A percentile compares a stretch with the other conserved stretches of the same genome.
These are phyloP conservation scores for Entophlyctis luteolus DNA, from an alignment of 192 early-diverging fungal species.

Conservation along the genomic window DNA sequence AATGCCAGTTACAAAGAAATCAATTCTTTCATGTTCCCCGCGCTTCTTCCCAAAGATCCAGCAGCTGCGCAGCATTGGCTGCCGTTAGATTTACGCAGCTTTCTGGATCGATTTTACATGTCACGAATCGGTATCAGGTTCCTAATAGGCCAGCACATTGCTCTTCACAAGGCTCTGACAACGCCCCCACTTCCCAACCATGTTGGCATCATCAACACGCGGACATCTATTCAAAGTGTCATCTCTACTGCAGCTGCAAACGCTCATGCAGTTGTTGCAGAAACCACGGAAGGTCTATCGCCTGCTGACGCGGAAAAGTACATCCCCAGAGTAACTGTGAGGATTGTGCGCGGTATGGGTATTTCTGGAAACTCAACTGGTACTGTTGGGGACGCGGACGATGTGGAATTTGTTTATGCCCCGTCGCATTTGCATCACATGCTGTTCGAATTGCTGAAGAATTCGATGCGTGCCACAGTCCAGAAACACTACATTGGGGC, in stretches of 20 bases:
- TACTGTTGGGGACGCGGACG: constrained; percentile 24
- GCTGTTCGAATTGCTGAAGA: constrained; percentile 97
- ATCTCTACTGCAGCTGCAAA: constrained; percentile 84
- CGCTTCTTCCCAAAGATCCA: background rate
- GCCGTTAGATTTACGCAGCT: constrained; percentile 73
- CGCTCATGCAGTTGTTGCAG: constrained; percentile 70
- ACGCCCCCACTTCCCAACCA: constrained; percentile 66
- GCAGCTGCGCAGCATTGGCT: constrained; percentile 17
- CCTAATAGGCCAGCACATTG: constrained; percentile 75
- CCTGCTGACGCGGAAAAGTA: too few species aligned
- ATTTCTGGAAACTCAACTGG: constrained; percentile 23
- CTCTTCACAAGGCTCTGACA: constrained; percentile 17
- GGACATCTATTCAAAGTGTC: constrained; percentile 73
- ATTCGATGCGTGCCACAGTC: constrained; percentile 90
- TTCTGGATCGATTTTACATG: constrained; percentile 95
- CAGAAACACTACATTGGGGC: constrained; percentile 79
- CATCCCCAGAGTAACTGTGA: constrained; percentile 68
- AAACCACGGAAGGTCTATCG: too few species aligned
- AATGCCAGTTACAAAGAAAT: background rate
- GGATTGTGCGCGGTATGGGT: constrained; percentile 67
- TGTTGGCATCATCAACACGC: constrained; percentile 92
- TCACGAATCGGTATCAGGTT: constrained; percentile 97
- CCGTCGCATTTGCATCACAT: constrained; percentile 96
- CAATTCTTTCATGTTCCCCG: background rate
- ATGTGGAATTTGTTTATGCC: constrained; percentile 94